Base-by-base conservation (phyloP, 495 filamentous ascomycete species). In the Penicillium pancosmium region DNA sequence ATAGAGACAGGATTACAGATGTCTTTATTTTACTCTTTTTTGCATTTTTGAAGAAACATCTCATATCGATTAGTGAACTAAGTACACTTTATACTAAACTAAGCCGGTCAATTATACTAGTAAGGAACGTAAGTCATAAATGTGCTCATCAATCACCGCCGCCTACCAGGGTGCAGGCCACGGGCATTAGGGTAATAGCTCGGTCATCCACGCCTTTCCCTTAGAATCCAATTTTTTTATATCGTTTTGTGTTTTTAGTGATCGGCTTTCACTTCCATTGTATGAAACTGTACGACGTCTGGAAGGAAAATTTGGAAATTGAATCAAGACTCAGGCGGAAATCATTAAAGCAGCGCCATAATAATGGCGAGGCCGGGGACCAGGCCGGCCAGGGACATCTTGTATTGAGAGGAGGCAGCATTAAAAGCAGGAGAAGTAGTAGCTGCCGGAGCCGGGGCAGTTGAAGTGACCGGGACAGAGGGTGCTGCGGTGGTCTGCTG, bases 341-440 rank as follows among this genome's bases (percentile, higher is more conserved):
- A 10, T 43, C 19, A 53, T 64, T 62, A 70, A 25, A 68, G 23
- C 52, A 66, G 48, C 33, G 58, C 58, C 41, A 62, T 36, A 12
- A 63, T 36, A 33, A 66, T 27, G 18, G 56, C 65, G 0, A 70
- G 19, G n/a, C 57, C 61, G 13, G 68, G 68, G 7, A 70, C 31
- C 7, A 70, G n/a, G 13, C 58, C 65, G 9, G 49, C 52, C 19
- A 68, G 12, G 1, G 65, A 64, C 25, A 52, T 66, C 54, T 70
- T 54, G 58, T 58, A 64, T 41, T 65, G 64, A 52, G 62, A 50
- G 4, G 68, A 54, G 34, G 65, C 68, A 12, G 52, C 59, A 48
- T 68, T 70, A 51, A 61, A 70, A 5, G 27, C 50, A 38, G 68
- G 63, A 0, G 47, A 59, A 25, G 57, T 57, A 23, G 64, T 44